A percentile compares a stretch with the other conserved stretches of the same genome.
These are phyloP conservation scores for Hypoxylon perforatum DNA, from an alignment of 495 filamentous ascomycete species.

Conservation along the genomic window DNA sequence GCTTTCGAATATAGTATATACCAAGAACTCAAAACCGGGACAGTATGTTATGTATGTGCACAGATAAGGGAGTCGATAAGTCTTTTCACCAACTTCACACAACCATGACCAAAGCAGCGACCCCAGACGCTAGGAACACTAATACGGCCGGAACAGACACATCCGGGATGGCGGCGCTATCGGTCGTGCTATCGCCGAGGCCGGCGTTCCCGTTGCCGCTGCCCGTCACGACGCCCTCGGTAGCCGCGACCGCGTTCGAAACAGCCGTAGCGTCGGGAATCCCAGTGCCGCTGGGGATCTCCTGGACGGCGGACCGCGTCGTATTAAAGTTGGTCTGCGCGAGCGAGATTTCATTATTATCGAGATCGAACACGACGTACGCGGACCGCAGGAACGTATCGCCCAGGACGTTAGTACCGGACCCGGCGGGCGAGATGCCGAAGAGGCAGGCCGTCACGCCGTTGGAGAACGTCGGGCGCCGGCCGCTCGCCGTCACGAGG, in stretches of 20 bases:
- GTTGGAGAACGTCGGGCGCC: slow-evolving; percentile 67
- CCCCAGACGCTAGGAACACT: slow-evolving; percentile 25
- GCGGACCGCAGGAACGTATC: slow-evolving; percentile 94
- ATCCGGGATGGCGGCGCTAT: slow-evolving; percentile 7
- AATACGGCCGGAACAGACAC: slow-evolving; percentile 17
- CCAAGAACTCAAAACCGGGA: slow-evolving; percentile 20
- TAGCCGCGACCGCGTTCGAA: slow-evolving; percentile 69
- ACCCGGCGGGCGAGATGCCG: slow-evolving; percentile 77
- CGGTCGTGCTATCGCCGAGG: slow-evolving; percentile 4
- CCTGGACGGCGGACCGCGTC: slow-evolving; percentile 69
- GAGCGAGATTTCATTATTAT: slow-evolving; percentile 87
- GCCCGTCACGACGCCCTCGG: slow-evolving; percentile 47
- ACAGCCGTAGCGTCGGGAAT: slow-evolving; percentile 80
- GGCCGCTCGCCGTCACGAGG: slow-evolving; percentile 59
- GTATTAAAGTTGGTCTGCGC: slow-evolving; percentile 88
- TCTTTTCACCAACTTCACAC: slow-evolving; percentile 15
- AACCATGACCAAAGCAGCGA: slow-evolving; percentile 19
- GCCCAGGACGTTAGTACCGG: slow-evolving; percentile 77
- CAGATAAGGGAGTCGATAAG: too few species aligned
- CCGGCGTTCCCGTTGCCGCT: slow-evolving; percentile 36
- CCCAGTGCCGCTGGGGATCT: slow-evolving; percentile 74
- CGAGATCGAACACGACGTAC: slow-evolving; percentile 92
- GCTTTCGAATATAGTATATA: slow-evolving; percentile 12
- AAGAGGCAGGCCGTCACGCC: slow-evolving; percentile 74
- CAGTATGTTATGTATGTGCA: slow-evolving; percentile 4